phyloP scores from a whole-genome alignment of 192 early-diverging fungal genomes.

The Neocallimastix lanati region DNA sequence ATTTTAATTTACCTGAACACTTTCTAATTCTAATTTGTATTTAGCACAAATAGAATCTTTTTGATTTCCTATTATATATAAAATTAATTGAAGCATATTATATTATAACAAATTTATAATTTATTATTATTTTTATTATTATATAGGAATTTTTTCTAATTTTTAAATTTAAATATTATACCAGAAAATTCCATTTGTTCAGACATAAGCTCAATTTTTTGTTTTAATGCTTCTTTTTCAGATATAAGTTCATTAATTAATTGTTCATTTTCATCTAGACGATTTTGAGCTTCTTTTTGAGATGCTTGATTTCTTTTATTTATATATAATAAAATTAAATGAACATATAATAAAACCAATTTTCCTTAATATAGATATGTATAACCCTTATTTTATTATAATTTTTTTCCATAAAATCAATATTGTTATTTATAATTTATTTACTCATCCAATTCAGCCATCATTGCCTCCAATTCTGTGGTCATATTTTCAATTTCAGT shows the following conservation, averaged over 20 bases:
- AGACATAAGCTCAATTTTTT: constrained; percentile 17
- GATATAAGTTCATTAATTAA: constrained; percentile 19
- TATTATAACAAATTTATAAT: no score
- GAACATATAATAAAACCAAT: no score
- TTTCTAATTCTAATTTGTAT: background rate
- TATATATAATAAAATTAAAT: no score
- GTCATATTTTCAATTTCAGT: constrained; percentile 19
- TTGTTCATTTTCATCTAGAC: constrained; percentile 9
- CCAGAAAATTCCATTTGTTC: constrained; percentile 7
- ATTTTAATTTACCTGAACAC: background rate
- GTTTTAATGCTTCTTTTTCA: constrained; percentile 17
- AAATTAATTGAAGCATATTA: no score
- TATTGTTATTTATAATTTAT: no score
- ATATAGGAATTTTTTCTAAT: no score
- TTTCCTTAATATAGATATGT: no score
- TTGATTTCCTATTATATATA: background rate
- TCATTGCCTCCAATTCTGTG: constrained; percentile 26
- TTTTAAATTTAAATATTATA: background rate
- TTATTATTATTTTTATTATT: no score
- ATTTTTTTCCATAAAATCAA: no score
- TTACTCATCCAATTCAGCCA: constrained; percentile 25
- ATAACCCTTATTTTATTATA: no score
- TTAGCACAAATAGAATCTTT: background rate
- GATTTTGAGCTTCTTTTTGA: constrained; percentile 7
- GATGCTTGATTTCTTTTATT: constrained; percentile 16